Evolutionary conservation across 169 alveolate species (phyloP).

Genomic region (Besnoitia besnoiti): DNA sequence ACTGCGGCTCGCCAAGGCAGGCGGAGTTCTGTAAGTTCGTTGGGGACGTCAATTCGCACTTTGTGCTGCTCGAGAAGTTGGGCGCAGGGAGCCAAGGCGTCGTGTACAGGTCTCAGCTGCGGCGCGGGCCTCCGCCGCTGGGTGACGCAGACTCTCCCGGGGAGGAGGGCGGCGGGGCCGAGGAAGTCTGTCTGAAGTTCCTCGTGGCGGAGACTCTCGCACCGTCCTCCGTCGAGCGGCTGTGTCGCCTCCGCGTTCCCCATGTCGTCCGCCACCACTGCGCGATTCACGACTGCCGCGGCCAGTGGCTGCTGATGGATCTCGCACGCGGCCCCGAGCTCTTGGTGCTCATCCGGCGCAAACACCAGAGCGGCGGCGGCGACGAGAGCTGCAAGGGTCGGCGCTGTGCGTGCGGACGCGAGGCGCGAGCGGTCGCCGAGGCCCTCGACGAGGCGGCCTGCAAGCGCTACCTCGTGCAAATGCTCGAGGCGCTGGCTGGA

Average conservation of each 20-base stretch:
- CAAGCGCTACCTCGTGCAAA: neutral
- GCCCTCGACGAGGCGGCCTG: neutral
- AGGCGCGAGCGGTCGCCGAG: neutral
- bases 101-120: neutral
- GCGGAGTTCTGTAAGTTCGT: neutral
- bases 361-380: neutral
- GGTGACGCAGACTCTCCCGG: neutral
- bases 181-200: constrained; percentile 23
- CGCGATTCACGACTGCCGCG: constrained; percentile 13
- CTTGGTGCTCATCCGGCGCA: neutral
- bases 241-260: neutral
- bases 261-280: neutral
- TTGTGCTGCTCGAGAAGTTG: neutral
- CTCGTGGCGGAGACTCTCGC: neutral
- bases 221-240: neutral
- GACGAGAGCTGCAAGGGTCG: neutral
- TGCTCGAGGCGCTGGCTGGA: neutral
- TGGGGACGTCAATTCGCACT: neutral
- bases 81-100: constrained; percentile 27
- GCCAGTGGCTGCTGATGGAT: constrained; percentile 28
- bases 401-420: neutral
- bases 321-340: constrained; percentile 8
- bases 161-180: neutral
- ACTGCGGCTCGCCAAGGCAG: neutral
- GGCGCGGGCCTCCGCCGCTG: neutral